phyloP scores from a whole-genome alignment of 441 rosid genomes.

The Macaranga tanarius region DNA sequence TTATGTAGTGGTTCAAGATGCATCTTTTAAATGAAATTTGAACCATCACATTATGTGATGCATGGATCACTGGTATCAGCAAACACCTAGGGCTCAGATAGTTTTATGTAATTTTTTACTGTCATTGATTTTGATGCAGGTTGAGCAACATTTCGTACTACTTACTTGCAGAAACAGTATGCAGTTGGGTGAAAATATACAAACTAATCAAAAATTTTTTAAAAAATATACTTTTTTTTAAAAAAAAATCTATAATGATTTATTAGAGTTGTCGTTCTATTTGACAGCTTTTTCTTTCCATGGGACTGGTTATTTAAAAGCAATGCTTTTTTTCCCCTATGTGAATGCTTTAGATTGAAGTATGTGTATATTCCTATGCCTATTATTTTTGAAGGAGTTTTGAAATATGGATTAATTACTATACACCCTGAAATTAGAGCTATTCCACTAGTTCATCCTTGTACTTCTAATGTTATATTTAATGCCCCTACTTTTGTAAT shows the following conservation, averaged over 20 bases:
- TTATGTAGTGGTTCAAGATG: background rate
- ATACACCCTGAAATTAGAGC: too few species aligned
- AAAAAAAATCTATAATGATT: background rate
- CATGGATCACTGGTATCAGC: background rate
- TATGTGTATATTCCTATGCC: background rate
- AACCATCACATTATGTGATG: background rate
- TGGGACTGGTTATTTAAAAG: background rate
- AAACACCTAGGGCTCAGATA: background rate
- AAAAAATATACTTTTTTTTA: too few species aligned
- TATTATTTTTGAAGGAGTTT: background rate
- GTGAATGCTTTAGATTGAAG: background rate
- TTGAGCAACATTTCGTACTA: conserved; percentile 5
- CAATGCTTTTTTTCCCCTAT: background rate
- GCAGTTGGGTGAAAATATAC: conserved; percentile 11
- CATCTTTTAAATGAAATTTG: background rate
- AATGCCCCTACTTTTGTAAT: too few species aligned
- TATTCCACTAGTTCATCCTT: too few species aligned
- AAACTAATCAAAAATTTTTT: background rate
- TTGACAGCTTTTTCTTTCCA: background rate
- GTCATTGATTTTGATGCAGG: conserved; percentile 15
- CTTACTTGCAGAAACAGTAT: conserved; percentile 7
- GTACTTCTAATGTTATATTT: too few species aligned
- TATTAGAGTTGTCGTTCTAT: background rate
- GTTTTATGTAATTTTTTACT: background rate
- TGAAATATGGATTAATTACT: too few species aligned